Base-by-base conservation (phyloP, 208 protist genomes). In the Trypanosoma lewisi region DNA sequence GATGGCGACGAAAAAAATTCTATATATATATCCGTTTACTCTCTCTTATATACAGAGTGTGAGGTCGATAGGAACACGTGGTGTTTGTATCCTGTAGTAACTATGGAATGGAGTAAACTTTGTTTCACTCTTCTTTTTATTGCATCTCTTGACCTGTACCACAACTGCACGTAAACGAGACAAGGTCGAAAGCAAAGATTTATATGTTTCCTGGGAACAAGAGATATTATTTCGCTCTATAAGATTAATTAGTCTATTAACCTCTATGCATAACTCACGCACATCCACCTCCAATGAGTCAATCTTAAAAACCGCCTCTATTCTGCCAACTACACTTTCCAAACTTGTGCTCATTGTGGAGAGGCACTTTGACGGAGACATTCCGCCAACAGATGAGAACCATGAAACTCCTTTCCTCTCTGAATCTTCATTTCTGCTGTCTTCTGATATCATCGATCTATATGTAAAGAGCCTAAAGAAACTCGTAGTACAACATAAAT, bases 171-270 rank as follows among this genome's bases (percentile, higher is more conserved):
- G 58, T 42, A 73, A 42, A n/a, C 53, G 67, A 30, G 34, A 31
- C 37, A 73, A 41, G 21, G 67, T 73, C 7, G 57, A 39, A 14
- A 73, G 53, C 19, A 73, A 28, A 34, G 7, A 30, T 1, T 11
- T 53, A 48, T 65, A 73, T n/a, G 67, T 73, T 16, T 16, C 9
- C 7, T 37, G 28, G 28, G 67, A 62, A 45, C 67, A 73, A 27
- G 37, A 44, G 1, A 67, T 9, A 48, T 53, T 44, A 34, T n/a
- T 62, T 45, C 12, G 16, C 37, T 62, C 37, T 54, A 73, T 62
- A 42, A 67, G 21, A 33, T 61, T 17, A 57, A 66, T 19, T 31
- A 73, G n/a, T 73, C 59, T 65, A 62, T 73, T 73, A 27, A 73
- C 49, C 21, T 73, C 67, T 49, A 66, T 66, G 34, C 67, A 73